A percentile compares a stretch with the other conserved stretches of the same genome.
Evolutionary conservation across 352 stramenopile species (phyloP).

Genomic region (Phytophthora colocasiae): DNA sequence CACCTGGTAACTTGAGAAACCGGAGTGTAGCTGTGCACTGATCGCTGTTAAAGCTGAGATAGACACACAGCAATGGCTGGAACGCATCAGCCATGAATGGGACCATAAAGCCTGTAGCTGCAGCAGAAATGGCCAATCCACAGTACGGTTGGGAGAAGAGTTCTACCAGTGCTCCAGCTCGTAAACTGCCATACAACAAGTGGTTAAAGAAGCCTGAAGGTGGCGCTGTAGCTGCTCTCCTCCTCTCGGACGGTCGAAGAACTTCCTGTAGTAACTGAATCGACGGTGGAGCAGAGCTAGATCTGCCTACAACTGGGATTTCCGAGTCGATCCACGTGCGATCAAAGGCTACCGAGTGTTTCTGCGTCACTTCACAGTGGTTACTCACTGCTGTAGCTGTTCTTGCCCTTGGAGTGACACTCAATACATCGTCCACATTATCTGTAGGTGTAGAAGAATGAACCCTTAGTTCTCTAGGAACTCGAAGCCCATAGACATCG

Average conservation of each 20-base stretch:
- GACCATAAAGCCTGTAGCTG: constrained; percentile 67
- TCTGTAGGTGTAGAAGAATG: constrained; percentile 38
- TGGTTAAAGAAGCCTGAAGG: constrained; percentile 73
- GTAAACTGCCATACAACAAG: constrained; percentile 74
- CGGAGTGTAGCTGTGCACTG: constrained; percentile 57
- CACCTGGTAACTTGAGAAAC: constrained; percentile 64
- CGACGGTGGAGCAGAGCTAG: constrained; percentile 66
- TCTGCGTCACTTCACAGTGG: constrained; percentile 31
- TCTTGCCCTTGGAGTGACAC: constrained; percentile 19
- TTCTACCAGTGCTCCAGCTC: constrained; percentile 56
- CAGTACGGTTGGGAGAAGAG: constrained; percentile 71
- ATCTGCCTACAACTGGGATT: constrained; percentile 61
- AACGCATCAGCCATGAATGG: constrained; percentile 70
- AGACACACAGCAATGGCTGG: constrained; percentile 67
- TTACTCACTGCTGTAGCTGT: constrained; percentile 22
- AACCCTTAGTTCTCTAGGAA: constrained; percentile 30
- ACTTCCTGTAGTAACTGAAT: constrained; percentile 73
- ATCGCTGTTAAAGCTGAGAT: constrained; percentile 55
- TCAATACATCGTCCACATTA: constrained; percentile 33
- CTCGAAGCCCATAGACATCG: constrained; percentile 29
- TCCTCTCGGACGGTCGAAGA: constrained; percentile 41
- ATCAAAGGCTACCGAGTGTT: constrained; percentile 69
- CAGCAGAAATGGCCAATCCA: constrained; percentile 65
- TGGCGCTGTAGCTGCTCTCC: constrained; percentile 57
- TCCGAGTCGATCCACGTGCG: constrained; percentile 51